Base-by-base conservation (phyloP, 2,329 filamentous ascomycete species). In the Tolypocladium amazonense region DNA sequence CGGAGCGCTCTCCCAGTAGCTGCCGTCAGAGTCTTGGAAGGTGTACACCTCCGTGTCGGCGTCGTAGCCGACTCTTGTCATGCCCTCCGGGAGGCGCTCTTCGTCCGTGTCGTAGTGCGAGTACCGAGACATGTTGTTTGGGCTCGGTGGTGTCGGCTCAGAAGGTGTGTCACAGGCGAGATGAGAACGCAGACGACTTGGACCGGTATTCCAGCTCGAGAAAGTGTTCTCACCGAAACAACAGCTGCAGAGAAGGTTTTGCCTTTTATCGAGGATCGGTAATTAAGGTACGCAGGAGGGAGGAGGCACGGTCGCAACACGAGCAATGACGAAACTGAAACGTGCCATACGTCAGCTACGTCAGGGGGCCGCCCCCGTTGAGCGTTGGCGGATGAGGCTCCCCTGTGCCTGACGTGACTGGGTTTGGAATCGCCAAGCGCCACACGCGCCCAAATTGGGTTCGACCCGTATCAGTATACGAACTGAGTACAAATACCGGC, bases 41-140 rank as follows among this genome's bases (percentile, higher is more conserved):
- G 77, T 81, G 70, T 83, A 83, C 58, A 73, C 70, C 64, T 81
- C 75, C 1, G 74, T 77, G 68, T 83, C 81, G 59, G 80, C 79
- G 62, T 84, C 81, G 71, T 85, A 84, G 63, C 80, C 80, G 35
- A 81, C 72, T 60, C 81, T 76, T 50, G 72, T 68, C 76, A 84
- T 81, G 69, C 81, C 81, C 47, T 78, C 73, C 3, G 82, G 81
- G 20, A 85, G 76, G 52, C 81, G 79, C 60, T 79, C 74, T 27
- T 78, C 74, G 63, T 84, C 81, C 6, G 73, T 71, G 58, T 79
- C 76, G 66, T 76, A 75, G 58, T 69, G 71, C 25, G 76, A 74
- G 65, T 70, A 77, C 61, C 75, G 75, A 6, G 50, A 23, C 50
- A 54, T 54, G 30, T 2, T 54, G 30, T 14, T 25, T 14, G 11